A percentile compares a stretch with the other conserved stretches of the same genome.
Conservation (phyloP, 495 filamentous ascomycete genomes). For the Aspergillus conjunctus region DNA sequence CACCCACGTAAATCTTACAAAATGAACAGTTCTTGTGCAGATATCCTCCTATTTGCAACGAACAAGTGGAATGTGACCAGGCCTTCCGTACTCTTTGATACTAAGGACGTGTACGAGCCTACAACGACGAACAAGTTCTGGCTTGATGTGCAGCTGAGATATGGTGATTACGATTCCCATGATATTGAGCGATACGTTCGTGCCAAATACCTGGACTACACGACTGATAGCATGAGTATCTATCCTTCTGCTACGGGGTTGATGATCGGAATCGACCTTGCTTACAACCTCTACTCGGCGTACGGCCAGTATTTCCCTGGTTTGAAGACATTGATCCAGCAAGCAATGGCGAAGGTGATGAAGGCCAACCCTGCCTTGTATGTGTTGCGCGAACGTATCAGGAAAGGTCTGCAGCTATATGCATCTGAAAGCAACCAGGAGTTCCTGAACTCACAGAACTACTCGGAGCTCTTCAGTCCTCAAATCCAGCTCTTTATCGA, state of each 20-base stretch:
- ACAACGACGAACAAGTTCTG: constrained; percentile 99
- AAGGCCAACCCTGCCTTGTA: constrained; percentile 98
- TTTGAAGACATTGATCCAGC: constrained; percentile 92
- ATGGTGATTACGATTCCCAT: constrained; percentile 99
- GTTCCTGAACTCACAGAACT: constrained; percentile 99
- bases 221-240: constrained; percentile 97
- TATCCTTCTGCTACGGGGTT: constrained; percentile 97
- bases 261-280: constrained; percentile 98
- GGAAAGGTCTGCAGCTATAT: constrained; percentile 97
- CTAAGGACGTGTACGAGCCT: constrained; percentile 92
- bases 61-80: constrained; percentile 99
- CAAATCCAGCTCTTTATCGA: constrained; percentile 99
- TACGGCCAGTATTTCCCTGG: constrained; percentile 99
- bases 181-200: constrained; percentile 98
- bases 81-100: constrained; percentile 91
- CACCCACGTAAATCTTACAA: constrained; percentile 99
- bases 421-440: constrained; percentile 99
- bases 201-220: constrained; percentile 99
- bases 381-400: constrained; percentile 94
- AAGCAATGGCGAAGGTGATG: constrained; percentile 99
- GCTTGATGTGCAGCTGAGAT: constrained; percentile 97
- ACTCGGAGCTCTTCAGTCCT: constrained; percentile 98
- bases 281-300: constrained; percentile 97
- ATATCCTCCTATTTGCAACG: constrained; percentile 95
- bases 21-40: constrained; percentile 99